Base-by-base conservation (phyloP, 2,329 filamentous ascomycete genomes). In the Fusarium phyllophilum region DNA sequence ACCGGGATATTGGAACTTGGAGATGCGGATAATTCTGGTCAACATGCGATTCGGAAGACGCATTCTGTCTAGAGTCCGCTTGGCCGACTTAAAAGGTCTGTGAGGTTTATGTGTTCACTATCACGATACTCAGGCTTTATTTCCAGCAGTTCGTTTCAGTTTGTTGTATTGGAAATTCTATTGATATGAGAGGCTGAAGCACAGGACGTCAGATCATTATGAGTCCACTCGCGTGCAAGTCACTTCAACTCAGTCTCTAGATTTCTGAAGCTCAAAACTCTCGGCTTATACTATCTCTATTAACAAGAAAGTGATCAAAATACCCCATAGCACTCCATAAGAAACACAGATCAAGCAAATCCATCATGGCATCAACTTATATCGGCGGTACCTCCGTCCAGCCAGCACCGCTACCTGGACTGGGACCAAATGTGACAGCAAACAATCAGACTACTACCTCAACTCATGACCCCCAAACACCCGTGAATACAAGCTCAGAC, bases 291-390 rank as follows among this genome's bases (percentile, higher is more conserved):
- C 10, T 7, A 10, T 13, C 20, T 17, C 3, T 14, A 14, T 36
- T 5, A 1, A 41, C 8, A 5, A 17, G 1, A 4, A 13, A 29
- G 20, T 6, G 1, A 4, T 29, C 14, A 18, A 10, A 5, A 18
- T 13, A 36, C 20, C 20, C 8, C 15, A 41, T 55, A 41, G 51
- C 8, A 29, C 20, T 31, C 24, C 26, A 20, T 4, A 38, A 48
- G 36, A n/a, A n/a, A 33, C 24, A n/a, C 9, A 36, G 3, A 2
- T 36, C n/a, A 12, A 22, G 1, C 15, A 33, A 5, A 44, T 8
- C 24, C 8, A 31, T 13, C 39, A 71, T 71, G 68, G 49, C 62
- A 33, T 66, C 61, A 36, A 57, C 62, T 29, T 56, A 57, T 17
- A 48, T 36, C 38, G 48, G 54, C 15, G 68, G 66, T 3, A 41